phyloP scores from a whole-genome alignment of 2,329 filamentous ascomycete genomes.

The Cercospora beticola region DNA sequence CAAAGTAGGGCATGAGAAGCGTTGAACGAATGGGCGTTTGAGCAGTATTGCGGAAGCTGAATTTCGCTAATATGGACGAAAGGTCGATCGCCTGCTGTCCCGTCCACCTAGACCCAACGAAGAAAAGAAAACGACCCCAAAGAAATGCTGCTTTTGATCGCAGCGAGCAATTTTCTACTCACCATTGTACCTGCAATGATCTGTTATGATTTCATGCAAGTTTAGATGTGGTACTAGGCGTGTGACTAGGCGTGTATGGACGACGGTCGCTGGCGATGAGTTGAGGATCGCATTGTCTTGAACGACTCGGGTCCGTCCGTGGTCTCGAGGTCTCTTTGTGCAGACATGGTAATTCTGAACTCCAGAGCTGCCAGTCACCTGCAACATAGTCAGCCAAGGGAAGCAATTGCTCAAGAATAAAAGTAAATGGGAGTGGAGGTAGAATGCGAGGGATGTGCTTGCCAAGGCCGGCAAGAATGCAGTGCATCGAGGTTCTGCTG shows the following conservation, averaged over 20 bases:
- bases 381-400: background rate
- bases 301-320: background rate
- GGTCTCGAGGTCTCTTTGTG: background rate
- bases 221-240: background rate
- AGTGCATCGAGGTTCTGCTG: slow-evolving; percentile 1
- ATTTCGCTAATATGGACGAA: background rate
- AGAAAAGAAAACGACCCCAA: background rate
- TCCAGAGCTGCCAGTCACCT: background rate
- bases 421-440: background rate
- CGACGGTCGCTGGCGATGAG: background rate
- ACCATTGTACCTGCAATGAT: background rate
- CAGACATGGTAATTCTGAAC: background rate
- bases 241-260: background rate
- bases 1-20: background rate
- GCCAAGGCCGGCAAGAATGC: slow-evolving; percentile 12
- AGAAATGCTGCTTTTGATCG: slow-evolving; percentile 16
- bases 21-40: background rate
- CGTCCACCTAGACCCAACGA: background rate
- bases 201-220: slow-evolving; percentile 17
- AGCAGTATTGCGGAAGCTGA: background rate
- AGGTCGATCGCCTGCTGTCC: background rate
- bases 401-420: background rate
- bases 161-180: slow-evolving; percentile 13
- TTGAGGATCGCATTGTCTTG: background rate
- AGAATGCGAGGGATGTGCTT: slow-evolving; percentile 6